phyloP scores from a whole-genome alignment of 306 rosid species.

The Sesbania bispinosa region DNA sequence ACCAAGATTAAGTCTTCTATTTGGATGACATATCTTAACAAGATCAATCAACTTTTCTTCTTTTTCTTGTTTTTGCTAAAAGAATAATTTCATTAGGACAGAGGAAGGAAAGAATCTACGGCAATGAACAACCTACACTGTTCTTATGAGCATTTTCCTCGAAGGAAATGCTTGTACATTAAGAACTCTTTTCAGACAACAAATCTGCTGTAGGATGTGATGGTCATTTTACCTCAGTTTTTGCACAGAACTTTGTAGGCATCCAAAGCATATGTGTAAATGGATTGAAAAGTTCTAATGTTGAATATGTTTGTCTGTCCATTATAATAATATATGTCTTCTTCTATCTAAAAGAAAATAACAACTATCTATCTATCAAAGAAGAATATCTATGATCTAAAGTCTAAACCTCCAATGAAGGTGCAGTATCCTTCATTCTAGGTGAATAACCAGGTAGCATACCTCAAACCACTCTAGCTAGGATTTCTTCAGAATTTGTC shows the following conservation, averaged over 20 bases:
- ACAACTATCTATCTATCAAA: neutral
- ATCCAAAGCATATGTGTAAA: neutral
- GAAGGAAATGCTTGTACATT: neutral
- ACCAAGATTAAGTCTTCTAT: slow-evolving; percentile 17
- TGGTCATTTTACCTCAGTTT: neutral
- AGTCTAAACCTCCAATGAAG: neutral
- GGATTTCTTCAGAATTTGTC: neutral
- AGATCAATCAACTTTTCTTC: neutral
- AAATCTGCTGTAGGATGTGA: neutral
- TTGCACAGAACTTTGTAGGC: neutral
- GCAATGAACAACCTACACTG: neutral
- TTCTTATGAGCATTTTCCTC: neutral
- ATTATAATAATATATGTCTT: neutral
- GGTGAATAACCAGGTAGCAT: neutral
- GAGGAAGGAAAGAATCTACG: neutral
- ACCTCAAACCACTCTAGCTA: neutral
- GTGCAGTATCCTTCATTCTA: neutral
- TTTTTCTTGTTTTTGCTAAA: neutral
- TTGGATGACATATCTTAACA: neutral
- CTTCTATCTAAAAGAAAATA: neutral
- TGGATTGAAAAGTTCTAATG: neutral
- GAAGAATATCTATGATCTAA: neutral
- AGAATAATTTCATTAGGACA: neutral
- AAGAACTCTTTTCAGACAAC: neutral
- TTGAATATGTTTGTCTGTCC: neutral